Percentiles rank a stretch among this genome's conserved stretches.
These are phyloP conservation scores for Erigeron canadensis DNA, from an alignment of 129 eudicot genomes.

Conservation along the genomic window DNA sequence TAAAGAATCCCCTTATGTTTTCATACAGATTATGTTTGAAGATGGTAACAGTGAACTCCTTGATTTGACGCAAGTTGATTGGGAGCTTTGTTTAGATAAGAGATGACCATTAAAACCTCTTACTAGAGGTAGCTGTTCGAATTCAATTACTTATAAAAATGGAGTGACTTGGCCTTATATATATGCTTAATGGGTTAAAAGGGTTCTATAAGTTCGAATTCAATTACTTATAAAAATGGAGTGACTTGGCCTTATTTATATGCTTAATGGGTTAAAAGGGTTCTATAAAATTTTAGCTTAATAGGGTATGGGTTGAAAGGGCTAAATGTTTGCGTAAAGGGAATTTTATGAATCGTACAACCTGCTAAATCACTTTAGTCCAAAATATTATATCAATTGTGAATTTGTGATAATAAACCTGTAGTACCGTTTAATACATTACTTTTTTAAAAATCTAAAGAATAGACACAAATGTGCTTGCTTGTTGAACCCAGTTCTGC, in stretches of 20 bases:
- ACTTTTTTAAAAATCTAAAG: neutral
- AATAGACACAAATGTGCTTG: neutral
- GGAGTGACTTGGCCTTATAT: conserved; percentile 1
- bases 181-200: neutral
- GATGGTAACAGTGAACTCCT: conserved; percentile 63
- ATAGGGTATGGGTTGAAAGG: neutral
- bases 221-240: neutral
- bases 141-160: neutral
- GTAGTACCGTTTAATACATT: neutral
- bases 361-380: neutral
- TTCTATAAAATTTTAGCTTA: neutral
- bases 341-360: neutral
- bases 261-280: neutral
- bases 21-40: conserved; percentile 76
- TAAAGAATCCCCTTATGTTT: neutral
- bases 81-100: conserved; percentile 64
- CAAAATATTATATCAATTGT: neutral
- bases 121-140: neutral
- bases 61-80: conserved; percentile 80
- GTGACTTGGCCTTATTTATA: conserved; percentile 3
- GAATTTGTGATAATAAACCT: neutral
- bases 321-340: neutral
- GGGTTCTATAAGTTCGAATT: too few relatives aligned
- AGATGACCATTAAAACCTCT: conserved; percentile 10
- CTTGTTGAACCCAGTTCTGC: neutral